Conservation (phyloP, 768 basidiomycete genomes). For the Saitozyma podzolica region DNA sequence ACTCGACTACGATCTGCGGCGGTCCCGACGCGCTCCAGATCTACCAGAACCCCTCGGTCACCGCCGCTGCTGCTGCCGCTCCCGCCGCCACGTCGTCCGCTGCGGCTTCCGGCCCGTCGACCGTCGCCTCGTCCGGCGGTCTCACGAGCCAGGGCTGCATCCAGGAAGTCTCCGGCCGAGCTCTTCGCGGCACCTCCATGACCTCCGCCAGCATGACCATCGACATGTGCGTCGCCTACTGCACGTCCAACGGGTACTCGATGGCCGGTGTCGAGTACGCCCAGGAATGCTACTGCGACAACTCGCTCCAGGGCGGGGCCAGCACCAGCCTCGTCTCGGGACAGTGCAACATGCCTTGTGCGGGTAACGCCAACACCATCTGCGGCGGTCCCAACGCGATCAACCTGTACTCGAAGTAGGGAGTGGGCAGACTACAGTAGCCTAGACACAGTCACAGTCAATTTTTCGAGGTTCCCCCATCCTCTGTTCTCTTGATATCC, state of each 20-base stretch:
- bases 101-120: not conserved
- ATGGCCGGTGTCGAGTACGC: conserved; percentile 37
- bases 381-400: conserved; percentile 33
- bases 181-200: conserved; percentile 34
- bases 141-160: conserved; percentile 18
- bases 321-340: conserved; percentile 12
- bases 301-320: conserved; percentile 30
- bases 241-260: conserved; percentile 27
- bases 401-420: conserved; percentile 13
- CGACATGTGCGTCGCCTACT: conserved; percentile 29
- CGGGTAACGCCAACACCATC: conserved; percentile 22
- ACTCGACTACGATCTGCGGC: conserved; percentile 34
- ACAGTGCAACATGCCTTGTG: conserved; percentile 39
- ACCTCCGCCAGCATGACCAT: conserved; percentile 32
- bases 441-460: too few species aligned
- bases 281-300: conserved; percentile 37
- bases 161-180: conserved; percentile 37
- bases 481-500: too few species aligned
- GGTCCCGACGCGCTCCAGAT: conserved; percentile 40
- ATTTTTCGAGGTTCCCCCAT: too few species aligned
- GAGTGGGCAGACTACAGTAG: too few species aligned
- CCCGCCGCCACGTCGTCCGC: not conserved
- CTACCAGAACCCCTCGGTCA: conserved; percentile 21
- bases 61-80: conserved; percentile 15
- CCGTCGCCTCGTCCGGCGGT: not conserved